Conservation (phyloP, 805 yeast species). For the Wickerhamiella occidentalis region DNA sequence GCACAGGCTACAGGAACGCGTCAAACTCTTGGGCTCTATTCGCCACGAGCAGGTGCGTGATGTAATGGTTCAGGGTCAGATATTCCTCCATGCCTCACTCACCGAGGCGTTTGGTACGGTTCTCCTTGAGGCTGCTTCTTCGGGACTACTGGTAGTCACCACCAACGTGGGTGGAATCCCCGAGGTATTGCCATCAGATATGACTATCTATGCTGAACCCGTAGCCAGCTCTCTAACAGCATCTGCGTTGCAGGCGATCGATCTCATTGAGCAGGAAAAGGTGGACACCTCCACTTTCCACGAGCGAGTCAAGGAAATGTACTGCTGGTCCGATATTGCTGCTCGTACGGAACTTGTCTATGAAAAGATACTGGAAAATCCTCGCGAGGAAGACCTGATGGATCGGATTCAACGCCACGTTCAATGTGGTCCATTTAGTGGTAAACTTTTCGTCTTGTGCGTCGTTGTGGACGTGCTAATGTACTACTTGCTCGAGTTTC, state of each 20-base stretch:
- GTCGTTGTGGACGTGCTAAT: slow-evolving; percentile 68
- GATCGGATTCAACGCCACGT: slow-evolving; percentile 53
- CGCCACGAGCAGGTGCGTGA: slow-evolving; percentile 88
- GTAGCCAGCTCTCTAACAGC: slow-evolving; percentile 70
- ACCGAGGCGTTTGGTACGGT: slow-evolving; percentile 99
- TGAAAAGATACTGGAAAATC: slow-evolving; percentile 26
- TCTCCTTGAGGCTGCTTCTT: slow-evolving; percentile 91
- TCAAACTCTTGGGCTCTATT: slow-evolving; percentile 71
- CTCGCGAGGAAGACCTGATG: slow-evolving; percentile 41
- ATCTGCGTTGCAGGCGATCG: slow-evolving; percentile 62
- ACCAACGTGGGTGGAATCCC: slow-evolving; percentile 97
- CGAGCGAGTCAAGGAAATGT: slow-evolving; percentile 63
- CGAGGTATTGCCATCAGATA: slow-evolving; percentile 82
- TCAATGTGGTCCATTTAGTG: slow-evolving; percentile 63
- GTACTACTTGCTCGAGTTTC: slow-evolving; percentile 49
- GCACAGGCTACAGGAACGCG: slow-evolving; percentile 74
- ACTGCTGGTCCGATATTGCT: slow-evolving; percentile 88
- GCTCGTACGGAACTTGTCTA: slow-evolving; percentile 74
- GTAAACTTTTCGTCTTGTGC: slow-evolving; percentile 67
- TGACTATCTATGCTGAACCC: slow-evolving; percentile 86
- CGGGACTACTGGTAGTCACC: slow-evolving; percentile 86
- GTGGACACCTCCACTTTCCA: slow-evolving; percentile 72
- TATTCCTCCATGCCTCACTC: slow-evolving; percentile 81
- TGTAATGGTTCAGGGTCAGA: slow-evolving; percentile 87
- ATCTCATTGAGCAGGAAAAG: slow-evolving; percentile 39